phyloP scores from a whole-genome alignment of 345 rosid genomes.

The Nasturtium officinale region DNA sequence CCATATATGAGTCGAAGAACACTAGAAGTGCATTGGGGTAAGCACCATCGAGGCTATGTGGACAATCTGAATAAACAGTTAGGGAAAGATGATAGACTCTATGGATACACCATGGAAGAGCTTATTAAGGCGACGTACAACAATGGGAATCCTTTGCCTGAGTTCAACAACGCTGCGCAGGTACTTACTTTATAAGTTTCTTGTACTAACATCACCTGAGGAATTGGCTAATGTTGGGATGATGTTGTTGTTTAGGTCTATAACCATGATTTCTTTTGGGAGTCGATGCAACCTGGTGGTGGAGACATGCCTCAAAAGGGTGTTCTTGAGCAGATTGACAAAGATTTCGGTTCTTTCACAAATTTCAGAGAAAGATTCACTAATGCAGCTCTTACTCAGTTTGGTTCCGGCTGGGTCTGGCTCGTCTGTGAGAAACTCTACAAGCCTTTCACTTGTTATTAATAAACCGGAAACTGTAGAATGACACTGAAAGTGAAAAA shows the following conservation, averaged over 20 bases:
- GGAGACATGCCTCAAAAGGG: conserved; percentile 75
- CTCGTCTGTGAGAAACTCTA: conserved; percentile 69
- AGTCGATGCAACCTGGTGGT: conserved; percentile 97
- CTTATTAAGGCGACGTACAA: conserved; percentile 81
- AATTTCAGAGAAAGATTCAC: conserved; percentile 77
- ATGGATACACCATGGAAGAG: conserved; percentile 86
- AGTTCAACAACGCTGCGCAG: conserved; percentile 91
- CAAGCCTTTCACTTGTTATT: conserved; percentile 7
- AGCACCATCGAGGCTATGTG: conserved; percentile 65
- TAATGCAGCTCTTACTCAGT: conserved; percentile 65
- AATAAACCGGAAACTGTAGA: not conserved
- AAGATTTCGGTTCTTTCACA: conserved; percentile 82
- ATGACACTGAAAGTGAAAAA: not conserved
- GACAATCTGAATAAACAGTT: conserved; percentile 73
- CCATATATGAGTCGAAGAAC: conserved; percentile 80
- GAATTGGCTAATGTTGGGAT: conserved; percentile 3
- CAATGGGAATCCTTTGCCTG: conserved; percentile 80
- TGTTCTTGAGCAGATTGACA: conserved; percentile 88
- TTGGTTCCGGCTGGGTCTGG: conserved; percentile 98
- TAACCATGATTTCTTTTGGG: conserved; percentile 99
- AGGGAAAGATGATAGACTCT: conserved; percentile 58
- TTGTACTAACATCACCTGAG: conserved; percentile 3
- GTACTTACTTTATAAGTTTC: conserved; percentile 31
- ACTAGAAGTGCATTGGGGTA: conserved; percentile 82
- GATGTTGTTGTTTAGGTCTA: conserved; percentile 55